phyloP scores from a whole-genome alignment of 2,329 filamentous ascomycete genomes.

The Fusarium duplospermum region DNA sequence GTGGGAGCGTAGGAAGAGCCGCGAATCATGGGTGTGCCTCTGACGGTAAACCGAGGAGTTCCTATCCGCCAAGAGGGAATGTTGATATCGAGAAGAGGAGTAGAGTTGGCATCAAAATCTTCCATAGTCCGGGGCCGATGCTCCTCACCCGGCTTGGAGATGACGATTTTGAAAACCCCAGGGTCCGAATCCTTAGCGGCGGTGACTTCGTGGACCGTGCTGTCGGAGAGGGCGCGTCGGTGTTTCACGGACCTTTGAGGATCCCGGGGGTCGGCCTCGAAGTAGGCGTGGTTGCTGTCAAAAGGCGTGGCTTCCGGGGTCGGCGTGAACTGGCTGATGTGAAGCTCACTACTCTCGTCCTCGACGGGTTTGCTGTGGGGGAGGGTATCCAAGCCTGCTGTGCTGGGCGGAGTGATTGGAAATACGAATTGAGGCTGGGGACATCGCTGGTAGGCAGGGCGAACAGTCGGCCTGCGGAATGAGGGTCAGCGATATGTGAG shows the following conservation, averaged over 20 bases:
- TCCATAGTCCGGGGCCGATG: constrained; percentile 72
- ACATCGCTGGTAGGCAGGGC: constrained; percentile 70
- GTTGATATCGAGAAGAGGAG: constrained; percentile 74
- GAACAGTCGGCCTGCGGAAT: constrained; percentile 66
- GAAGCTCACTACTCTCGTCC: constrained; percentile 44
- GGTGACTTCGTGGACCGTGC: constrained; percentile 75
- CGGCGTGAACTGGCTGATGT: constrained; percentile 56
- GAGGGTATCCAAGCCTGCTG: constrained; percentile 65
- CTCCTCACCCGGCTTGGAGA: constrained; percentile 75
- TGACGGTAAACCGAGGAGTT: constrained; percentile 80
- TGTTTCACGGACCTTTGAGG: constrained; percentile 52
- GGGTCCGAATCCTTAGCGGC: constrained; percentile 65
- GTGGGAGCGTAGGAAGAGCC: constrained; percentile 84
- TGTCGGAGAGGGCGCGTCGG: constrained; percentile 79
- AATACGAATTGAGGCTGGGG: constrained; percentile 71
- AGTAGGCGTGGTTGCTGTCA: constrained; percentile 49
- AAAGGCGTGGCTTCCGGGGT: constrained; percentile 54
- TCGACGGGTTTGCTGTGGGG: constrained; percentile 43
- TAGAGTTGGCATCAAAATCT: constrained; percentile 57
- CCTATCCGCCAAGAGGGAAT: constrained; percentile 90
- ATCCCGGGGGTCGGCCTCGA: constrained; percentile 39
- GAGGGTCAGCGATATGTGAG: constrained; percentile 35
- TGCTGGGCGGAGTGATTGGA: constrained; percentile 69
- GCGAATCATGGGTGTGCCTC: constrained; percentile 80
- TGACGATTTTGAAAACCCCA: constrained; percentile 82